Conservation (phyloP, 768 basidiomycete species). For the Boletus sp. region DNA sequence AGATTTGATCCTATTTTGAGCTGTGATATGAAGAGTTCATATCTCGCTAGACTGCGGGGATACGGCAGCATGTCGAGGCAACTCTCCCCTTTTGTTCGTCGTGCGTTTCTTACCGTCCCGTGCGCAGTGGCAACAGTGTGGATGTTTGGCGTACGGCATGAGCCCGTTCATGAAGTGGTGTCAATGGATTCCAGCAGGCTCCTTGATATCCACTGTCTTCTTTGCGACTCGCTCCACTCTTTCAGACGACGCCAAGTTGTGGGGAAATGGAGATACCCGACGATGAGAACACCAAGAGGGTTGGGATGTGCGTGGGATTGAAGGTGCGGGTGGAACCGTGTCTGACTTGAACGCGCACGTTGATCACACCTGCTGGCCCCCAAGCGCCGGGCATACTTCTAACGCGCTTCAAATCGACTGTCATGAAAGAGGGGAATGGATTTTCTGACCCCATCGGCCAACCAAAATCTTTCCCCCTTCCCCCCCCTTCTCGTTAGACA, state of each 20-base stretch:
- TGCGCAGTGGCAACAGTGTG: not conserved
- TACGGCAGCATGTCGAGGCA: constrained; percentile 10
- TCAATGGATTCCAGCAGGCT: not conserved
- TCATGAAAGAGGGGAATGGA: not conserved
- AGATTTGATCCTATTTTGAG: constrained; percentile 14
- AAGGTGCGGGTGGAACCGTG: not conserved
- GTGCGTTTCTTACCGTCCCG: not conserved
- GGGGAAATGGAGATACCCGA: not conserved
- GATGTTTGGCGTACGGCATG: not conserved
- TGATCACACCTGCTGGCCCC: not conserved
- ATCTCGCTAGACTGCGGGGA: not conserved
- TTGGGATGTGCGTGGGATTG: not conserved
- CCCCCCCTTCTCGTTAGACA: not conserved
- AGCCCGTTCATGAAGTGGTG: not conserved
- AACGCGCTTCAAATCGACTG: not conserved
- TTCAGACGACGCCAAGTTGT: not conserved
- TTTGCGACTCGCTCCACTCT: not conserved
- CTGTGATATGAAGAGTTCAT: constrained; percentile 9
- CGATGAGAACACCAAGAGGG: not conserved
- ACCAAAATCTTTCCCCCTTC: not conserved
- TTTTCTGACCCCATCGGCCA: constrained; percentile 5
- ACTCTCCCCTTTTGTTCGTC: not conserved
- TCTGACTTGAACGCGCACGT: constrained; percentile 4
- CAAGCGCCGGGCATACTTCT: not conserved
- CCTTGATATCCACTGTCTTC: not conserved